A percentile compares a stretch with the other conserved stretches of the same genome.
Conservation (phyloP, 768 basidiomycete species). For the Termitomyces sp. region DNA sequence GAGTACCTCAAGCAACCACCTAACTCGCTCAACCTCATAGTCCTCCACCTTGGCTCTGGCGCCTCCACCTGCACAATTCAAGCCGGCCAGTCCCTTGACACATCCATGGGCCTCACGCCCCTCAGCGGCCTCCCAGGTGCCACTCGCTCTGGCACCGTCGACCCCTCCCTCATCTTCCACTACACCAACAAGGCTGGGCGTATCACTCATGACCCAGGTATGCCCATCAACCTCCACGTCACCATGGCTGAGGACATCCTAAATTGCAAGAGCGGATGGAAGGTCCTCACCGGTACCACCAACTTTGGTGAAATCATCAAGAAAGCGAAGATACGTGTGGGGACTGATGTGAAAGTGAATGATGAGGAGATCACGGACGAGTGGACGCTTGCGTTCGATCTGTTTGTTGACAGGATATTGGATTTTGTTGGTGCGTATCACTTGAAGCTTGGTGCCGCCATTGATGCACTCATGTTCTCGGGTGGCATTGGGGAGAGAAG, state of each 20-base stretch:
- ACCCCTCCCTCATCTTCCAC: slow-evolving; percentile 87
- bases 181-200: slow-evolving; percentile 50
- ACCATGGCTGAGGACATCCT: slow-evolving; percentile 68
- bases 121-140: slow-evolving; percentile 86
- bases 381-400: slow-evolving; percentile 64
- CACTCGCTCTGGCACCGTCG: slow-evolving; percentile 78
- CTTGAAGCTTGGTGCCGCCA: slow-evolving; percentile 58
- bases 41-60: slow-evolving; percentile 88
- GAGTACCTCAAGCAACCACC: slow-evolving; percentile 50
- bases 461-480: slow-evolving; percentile 81
- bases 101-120: slow-evolving; percentile 90
- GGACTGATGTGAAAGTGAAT: too few species aligned
- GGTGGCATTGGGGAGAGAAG: slow-evolving; percentile 87
- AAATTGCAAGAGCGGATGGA: slow-evolving; percentile 75
- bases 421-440: slow-evolving; percentile 73
- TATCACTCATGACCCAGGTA: slow-evolving; percentile 50
- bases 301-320: slow-evolving; percentile 70
- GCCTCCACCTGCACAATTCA: slow-evolving; percentile 78
- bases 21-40: slow-evolving; percentile 62
- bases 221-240: slow-evolving; percentile 44
- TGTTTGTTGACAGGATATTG: slow-evolving; percentile 74
- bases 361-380: background rate
- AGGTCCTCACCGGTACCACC: slow-evolving; percentile 72
- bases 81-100: slow-evolving; percentile 72
- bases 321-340: slow-evolving; percentile 26